These are phyloP conservation scores for Eucalyptus pauciflora DNA, from an alignment of 345 rosid genomes.

Conservation along the genomic window DNA sequence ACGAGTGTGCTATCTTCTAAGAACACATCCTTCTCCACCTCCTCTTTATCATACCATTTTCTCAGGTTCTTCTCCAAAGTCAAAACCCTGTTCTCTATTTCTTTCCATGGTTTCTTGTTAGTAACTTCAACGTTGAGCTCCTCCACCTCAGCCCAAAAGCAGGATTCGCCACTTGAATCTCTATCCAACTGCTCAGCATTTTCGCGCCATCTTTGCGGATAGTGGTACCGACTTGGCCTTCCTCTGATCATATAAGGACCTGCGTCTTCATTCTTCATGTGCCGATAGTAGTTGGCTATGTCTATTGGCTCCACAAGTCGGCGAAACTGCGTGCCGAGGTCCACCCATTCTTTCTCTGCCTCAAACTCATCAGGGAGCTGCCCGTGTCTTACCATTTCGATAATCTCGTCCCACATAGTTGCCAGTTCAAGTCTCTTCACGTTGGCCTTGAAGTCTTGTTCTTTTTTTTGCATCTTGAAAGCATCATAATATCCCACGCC, in stretches of 20 bases:
- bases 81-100: background rate
- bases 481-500: constrained; percentile 49
- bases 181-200: constrained; percentile 2
- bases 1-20: background rate
- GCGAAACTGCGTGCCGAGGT: constrained; percentile 36
- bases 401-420: constrained; percentile 51
- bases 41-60: background rate
- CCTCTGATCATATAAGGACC: constrained; percentile 53
- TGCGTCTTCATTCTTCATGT: constrained; percentile 62
- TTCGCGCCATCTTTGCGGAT: constrained; percentile 55
- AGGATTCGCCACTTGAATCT: constrained; percentile 27
- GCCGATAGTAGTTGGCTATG: constrained; percentile 67
- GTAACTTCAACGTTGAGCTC: constrained; percentile 19
- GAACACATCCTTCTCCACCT: background rate
- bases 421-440: constrained; percentile 57
- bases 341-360: constrained; percentile 19
- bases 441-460: constrained; percentile 56
- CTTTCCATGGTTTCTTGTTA: background rate
- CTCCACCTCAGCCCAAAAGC: constrained; percentile 77
- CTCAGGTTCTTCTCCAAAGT: background rate
- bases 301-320: constrained; percentile 63
- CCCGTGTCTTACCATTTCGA: constrained; percentile 47
- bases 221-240: constrained; percentile 60
- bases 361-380: constrained; percentile 67
- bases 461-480: constrained; percentile 25